Evolutionary conservation across 73 alveolate genomes (phyloP), one percentile per base, ranked within the genome.

Genomic region (Durusdinium trenchii): DNA sequence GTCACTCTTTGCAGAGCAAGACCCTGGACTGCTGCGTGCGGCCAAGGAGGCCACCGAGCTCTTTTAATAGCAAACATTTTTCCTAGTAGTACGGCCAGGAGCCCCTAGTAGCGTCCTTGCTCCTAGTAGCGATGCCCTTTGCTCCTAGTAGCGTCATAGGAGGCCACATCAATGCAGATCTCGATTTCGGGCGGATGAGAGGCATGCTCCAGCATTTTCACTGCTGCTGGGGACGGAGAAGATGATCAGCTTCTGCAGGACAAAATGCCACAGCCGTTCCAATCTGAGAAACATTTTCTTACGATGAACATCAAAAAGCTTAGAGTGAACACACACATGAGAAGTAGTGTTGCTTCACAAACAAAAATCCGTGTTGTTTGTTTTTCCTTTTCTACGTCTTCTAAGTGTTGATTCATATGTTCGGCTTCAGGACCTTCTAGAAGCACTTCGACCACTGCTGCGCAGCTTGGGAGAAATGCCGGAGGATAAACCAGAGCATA

Each of bases 1-100:
- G 92, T 85, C 94, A 0, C 94, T 86, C 46, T 86, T 86, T 50
- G 36, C 95, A 6, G 95, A 86, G 82, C 95, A 86, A 50, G 95
- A 87, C 30, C 95, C 95, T 35, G 95, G 95, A 42, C 85, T 87
- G 95, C 85, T 87, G 71, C 62, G 95, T n/a, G 95, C 95, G 5
- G 95, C 95, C 69, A 64, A 64, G 71, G 85, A 87, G 84, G 95
- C 94, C 36, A n/a, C 18, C 18, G n/a, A n/a, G n/a, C n/a, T n/a
- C n/a, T 28, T 28, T 4, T 61, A 5, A 28, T 4, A 61, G 18
- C 3, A 61, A 61, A 28, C n/a, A 28, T 61, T 10, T 61, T 3
- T n/a, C n/a, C n/a, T n/a, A n/a, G n/a, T n/a, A n/a, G n/a, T n/a
- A n/a, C n/a, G n/a, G n/a, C n/a, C n/a, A n/a, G n/a, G n/a, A n/a